These are phyloP conservation scores for Recurvomyces mirabilis DNA, from an alignment of 495 filamentous ascomycete genomes.

Conservation along the genomic window DNA sequence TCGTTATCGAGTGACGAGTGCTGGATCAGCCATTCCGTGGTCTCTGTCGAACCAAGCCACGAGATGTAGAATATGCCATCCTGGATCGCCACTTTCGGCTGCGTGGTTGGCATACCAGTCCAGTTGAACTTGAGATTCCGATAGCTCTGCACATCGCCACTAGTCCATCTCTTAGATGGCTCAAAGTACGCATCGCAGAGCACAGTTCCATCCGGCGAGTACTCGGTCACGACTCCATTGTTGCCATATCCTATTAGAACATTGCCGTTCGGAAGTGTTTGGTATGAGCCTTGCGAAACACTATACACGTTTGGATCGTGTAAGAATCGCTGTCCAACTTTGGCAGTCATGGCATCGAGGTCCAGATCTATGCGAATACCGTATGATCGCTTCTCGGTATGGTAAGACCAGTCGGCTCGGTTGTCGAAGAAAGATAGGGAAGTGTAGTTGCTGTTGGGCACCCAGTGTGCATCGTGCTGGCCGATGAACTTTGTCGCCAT, in stretches of 20 bases:
- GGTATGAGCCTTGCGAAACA: conserved; percentile 22
- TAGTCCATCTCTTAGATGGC: conserved; percentile 4
- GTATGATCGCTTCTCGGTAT: background rate
- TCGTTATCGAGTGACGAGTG: conserved; percentile 8
- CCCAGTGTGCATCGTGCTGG: conserved; percentile 28
- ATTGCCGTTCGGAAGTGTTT: conserved; percentile 23
- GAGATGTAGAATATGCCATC: conserved; percentile 16
- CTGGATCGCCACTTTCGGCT: conserved; percentile 13
- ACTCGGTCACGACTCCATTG: conserved; percentile 21
- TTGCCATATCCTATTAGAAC: conserved; percentile 21
- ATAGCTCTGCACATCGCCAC: conserved; percentile 24
- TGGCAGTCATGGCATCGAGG: conserved; percentile 19
- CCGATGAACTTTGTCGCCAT: conserved; percentile 22
- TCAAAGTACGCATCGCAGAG: conserved; percentile 23
- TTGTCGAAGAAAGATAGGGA: conserved; percentile 26
- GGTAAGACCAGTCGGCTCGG: conserved; percentile 14
- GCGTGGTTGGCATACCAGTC: conserved; percentile 16
- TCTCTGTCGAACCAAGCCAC: conserved; percentile 22
- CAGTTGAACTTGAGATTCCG: conserved; percentile 25
- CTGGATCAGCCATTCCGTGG: conserved; percentile 16
- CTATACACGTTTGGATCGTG: conserved; percentile 15
- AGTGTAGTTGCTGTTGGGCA: conserved; percentile 12
- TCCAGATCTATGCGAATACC: conserved; percentile 19
- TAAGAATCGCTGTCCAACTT: conserved; percentile 14
- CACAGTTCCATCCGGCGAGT: conserved; percentile 17